Evolutionary conservation across 805 yeast genomes (phyloP), one percentile per base, ranked within the genome.

Genomic region (Cyberlindnera euphorbiiphila): DNA sequence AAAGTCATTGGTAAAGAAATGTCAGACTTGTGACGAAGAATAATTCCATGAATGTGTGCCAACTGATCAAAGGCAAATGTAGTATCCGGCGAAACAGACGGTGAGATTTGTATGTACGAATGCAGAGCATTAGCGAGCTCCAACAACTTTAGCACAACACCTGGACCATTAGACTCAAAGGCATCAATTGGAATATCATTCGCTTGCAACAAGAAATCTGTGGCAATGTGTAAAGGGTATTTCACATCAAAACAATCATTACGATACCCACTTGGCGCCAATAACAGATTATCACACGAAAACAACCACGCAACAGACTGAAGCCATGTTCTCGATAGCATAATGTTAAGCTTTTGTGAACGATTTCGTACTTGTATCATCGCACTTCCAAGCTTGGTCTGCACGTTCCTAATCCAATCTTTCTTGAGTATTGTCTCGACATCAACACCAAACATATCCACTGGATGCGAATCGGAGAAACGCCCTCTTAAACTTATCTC

Each of bases 251-350:
- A 45, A 23, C 42, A 51, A 11, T 46, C 42, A 12, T 38, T 31
- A 5, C 17, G 8, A 3, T 18, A 12, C 2, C 10, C 21, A n/a
- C 31, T 25, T 11, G 41, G 26, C 3, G 39, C 27, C 4, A 49
- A 28, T 7, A 49, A 24, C 6, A 36, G 36, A 13, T 46, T 39
- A 21, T 49, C 47, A 17, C 43, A 35, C 2, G 53, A 35, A 10
- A 50, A 32, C 12, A 50, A 27, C 54, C 56, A 51, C 7, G 48
- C 54, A n/a, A 51, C 28, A n/a, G 49, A 41, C 25, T 51, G 51
- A 12, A 51, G 44, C 54, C 54, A 51, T 4, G 51, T 40, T 32
- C 40, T 44, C 8, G 56, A 50, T 4, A 50, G 12, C 1, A 42
- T 28, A 13, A 50, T 45, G 27, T 50, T 51, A 6, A 50, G 46